Evolutionary conservation across 495 filamentous ascomycete genomes (phyloP), one percentile per base, ranked within the genome.

Genomic region (Cercophora sp.): DNA sequence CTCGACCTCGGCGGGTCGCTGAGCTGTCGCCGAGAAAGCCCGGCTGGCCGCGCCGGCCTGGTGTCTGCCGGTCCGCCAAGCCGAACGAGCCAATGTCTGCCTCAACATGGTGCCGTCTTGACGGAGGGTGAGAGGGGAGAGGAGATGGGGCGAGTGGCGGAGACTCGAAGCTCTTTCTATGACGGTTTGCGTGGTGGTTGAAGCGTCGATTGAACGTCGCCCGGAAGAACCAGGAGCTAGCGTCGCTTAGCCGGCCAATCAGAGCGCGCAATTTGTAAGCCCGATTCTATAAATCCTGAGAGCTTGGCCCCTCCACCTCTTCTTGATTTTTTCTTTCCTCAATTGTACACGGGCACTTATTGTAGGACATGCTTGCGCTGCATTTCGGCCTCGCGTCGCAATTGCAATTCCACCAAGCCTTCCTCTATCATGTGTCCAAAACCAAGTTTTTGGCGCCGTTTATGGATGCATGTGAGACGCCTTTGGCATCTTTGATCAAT

Each of bases 1-100:
- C 82, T 95, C 88, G 62, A 96, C 91, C 79, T 96, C 90, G 51
- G 91, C 90, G 57, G 77, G 77, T 65, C 87, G 82, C 70, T 72
- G 78, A 47, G 80, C 58, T 58, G 87, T 87, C 57, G 85, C 83
- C 66, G 83, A 80, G 79, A 96, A 93, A 62, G 83, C 71, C 70
- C 88, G 80, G 62, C 78, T 76, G 69, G 75, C 75, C 73, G 78
- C 78, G 74, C 74, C 73, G 71, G 75, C 79, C 63, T 80, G 79
- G 59, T 81, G 79, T 71, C 80, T 80, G 73, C 81, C 76, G 62
- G 84, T 83, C 80, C 88, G 86, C 79, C 82, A 84, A 79, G 88
- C 81, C 81, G 87, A 87, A 79, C 88, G 86, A 71, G 85, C 79
- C 71, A 95, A 73, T 78, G 88, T 84, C 76, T 87, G 85, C 80